Evolutionary conservation across 352 stramenopile species (phyloP), one percentile per base, ranked within the genome.

Genomic region (Discostella stelligera): DNA sequence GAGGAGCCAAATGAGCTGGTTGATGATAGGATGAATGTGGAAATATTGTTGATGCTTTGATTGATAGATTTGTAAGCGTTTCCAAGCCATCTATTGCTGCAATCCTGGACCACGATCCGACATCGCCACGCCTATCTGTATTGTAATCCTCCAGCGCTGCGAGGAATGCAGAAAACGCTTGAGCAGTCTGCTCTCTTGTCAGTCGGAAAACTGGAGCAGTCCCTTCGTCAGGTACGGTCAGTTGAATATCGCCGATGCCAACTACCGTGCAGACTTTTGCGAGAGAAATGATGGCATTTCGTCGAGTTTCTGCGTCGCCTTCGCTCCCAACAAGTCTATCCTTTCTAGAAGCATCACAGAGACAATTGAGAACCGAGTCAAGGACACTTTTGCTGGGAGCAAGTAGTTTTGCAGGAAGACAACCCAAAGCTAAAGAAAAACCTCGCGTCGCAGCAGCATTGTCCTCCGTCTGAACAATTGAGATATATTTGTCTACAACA

Each of bases 81-180:
- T 96, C 89, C 8, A 98, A 82, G 10, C 92, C 95, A 25, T 95
- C 63, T 90, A 99, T 97, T 14, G 96, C 95, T 74, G 94, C 95
- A 73, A 97, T 96, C 44, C 97, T 91, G 48, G 97, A 96, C 97
- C 97, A 99, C 10, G 96, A 99, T 10, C 97, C 97, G 18, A 99
- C 96, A 86, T 99, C 97, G 5, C 97, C 97, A 49, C 97, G 92
- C 84, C 98, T 96, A 85, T 99, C 97, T 9, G 96, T 92, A 21
- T 92, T 95, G 80, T 99, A 99, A 84, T 99, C 97, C 55, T 94
- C 83, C 53, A 96, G 86, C 9, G 96, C 92, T 20, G 74, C 63
- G 14, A 98, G 74, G 1, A 99, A 86, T 37, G 95, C 86, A 11
- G 89, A 73, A 14, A 98, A 90, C 3, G 98, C 90, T 41, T 74